Conservation (phyloP, 1,284 basidiomycete genomes). For the Fistulina hepatica region DNA sequence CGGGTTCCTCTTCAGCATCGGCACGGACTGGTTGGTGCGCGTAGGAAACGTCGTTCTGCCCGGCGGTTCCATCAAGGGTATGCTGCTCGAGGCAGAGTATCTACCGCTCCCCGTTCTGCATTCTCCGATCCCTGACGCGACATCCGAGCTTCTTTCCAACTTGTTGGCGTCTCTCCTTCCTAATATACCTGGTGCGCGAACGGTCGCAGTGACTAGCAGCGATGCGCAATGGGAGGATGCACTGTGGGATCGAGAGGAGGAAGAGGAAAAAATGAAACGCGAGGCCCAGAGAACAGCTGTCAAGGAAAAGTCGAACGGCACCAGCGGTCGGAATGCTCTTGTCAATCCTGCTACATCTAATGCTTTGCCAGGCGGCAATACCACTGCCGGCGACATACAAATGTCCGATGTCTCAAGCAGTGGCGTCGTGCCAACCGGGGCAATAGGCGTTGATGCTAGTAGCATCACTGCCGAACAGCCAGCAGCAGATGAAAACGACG, state of each 20-base stretch:
- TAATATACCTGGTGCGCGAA: conserved; percentile 54
- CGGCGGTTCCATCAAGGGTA: conserved; percentile 63
- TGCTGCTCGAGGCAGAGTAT: conserved; percentile 75
- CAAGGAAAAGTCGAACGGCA: conserved; percentile 28
- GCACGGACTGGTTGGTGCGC: conserved; percentile 70
- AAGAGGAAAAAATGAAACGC: conserved; percentile 32
- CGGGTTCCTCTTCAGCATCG: conserved; percentile 57
- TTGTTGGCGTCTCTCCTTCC: conserved; percentile 62
- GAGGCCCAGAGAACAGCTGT: conserved; percentile 18
- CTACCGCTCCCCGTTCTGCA: conserved; percentile 57
- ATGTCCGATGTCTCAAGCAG: background rate
- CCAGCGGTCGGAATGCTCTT: conserved; percentile 21
- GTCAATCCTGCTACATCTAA: background rate
- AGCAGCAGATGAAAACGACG: conserved; percentile 26
- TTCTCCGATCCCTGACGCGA: conserved; percentile 47
- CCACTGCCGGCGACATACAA: background rate
- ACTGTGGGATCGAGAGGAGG: conserved; percentile 54
- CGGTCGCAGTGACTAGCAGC: conserved; percentile 61
- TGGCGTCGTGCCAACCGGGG: background rate
- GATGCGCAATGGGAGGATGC: conserved; percentile 70
- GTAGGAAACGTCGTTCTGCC: conserved; percentile 64
- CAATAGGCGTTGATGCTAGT: background rate
- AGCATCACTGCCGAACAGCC: background rate
- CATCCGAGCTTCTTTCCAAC: conserved; percentile 60
- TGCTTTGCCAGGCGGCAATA: background rate